Conservation (phyloP, 495 filamentous ascomycete genomes). For the Rhizodiscina lignyota region DNA sequence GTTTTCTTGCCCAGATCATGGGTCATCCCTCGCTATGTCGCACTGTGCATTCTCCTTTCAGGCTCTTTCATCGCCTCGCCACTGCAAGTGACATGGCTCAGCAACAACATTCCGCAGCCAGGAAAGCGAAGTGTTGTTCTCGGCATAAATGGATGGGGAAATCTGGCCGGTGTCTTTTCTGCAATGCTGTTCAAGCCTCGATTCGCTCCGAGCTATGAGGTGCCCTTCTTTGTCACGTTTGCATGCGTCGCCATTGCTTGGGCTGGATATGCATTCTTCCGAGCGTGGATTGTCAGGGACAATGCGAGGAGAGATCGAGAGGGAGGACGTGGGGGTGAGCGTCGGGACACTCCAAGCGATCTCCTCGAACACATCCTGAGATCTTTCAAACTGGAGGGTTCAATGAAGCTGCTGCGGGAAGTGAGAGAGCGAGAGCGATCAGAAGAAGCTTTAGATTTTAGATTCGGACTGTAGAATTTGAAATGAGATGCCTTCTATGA, state of each 20-base stretch:
- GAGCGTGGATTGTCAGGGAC: conserved; percentile 16
- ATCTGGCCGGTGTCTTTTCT: conserved; percentile 36
- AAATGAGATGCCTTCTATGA: too few relatives aligned
- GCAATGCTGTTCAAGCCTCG: conserved; percentile 29
- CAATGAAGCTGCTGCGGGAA: too few relatives aligned
- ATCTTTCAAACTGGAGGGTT: too few relatives aligned
- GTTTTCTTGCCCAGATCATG: conserved; percentile 20
- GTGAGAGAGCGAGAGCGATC: too few relatives aligned
- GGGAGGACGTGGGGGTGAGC: too few relatives aligned
- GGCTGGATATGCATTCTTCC: conserved; percentile 25
- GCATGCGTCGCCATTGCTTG: conserved; percentile 23
- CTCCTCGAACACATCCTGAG: too few relatives aligned
- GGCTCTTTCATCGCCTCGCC: conserved; percentile 38
- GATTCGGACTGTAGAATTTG: too few relatives aligned
- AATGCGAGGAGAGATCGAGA: conserved; percentile 17
- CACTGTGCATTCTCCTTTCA: conserved; percentile 34
- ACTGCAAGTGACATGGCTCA: conserved; percentile 40
- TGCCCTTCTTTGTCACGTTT: conserved; percentile 28
- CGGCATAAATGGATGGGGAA: conserved; percentile 44
- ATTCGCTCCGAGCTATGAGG: conserved; percentile 21
- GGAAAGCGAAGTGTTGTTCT: conserved; percentile 37
- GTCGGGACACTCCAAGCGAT: too few relatives aligned
- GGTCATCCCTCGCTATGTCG: conserved; percentile 25
- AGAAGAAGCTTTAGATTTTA: too few relatives aligned
- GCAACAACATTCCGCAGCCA: conserved; percentile 33